A percentile compares a stretch with the other conserved stretches of the same genome.
These are phyloP conservation scores for Protea cynaroides DNA, from an alignment of 164 flowering plant genomes.

Conservation along the genomic window DNA sequence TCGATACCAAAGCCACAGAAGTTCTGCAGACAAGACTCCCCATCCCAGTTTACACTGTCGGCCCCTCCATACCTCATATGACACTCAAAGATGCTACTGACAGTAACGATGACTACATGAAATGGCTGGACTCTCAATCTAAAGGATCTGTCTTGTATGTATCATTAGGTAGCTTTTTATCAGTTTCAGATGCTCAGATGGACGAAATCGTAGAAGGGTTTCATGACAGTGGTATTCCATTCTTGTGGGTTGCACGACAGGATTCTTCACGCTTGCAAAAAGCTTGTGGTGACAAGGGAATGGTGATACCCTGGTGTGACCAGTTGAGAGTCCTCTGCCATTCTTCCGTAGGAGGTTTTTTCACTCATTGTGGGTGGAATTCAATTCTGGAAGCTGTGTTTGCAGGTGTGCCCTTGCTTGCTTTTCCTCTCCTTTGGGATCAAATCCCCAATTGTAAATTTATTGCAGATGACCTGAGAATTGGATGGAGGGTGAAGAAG, in stretches of 20 bases:
- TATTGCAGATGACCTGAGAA: conserved; percentile 57
- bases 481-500: conserved; percentile 37
- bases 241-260: conserved; percentile 40
- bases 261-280: conserved; percentile 19
- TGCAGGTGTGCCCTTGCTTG: conserved; percentile 55
- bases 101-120: conserved; percentile 8
- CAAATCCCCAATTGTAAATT: conserved; percentile 35
- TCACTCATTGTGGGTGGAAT: conserved; percentile 72
- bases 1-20: conserved; percentile 27
- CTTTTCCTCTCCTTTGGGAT: conserved; percentile 46
- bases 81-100: neutral
- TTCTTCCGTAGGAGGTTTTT: conserved; percentile 58
- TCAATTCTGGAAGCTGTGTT: conserved; percentile 42
- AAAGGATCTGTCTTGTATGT: conserved; percentile 32
- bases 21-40: conserved; percentile 16
- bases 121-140: conserved; percentile 47
- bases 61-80: conserved; percentile 24
- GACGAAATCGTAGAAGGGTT: conserved; percentile 34
- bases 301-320: conserved; percentile 65
- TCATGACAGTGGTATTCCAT: conserved; percentile 24
- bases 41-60: conserved; percentile 28
- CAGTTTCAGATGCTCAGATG: conserved; percentile 27
- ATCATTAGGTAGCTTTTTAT: conserved; percentile 37
- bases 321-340: conserved; percentile 58
- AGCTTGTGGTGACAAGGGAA: conserved; percentile 29